phyloP scores from a whole-genome alignment of 2,329 filamentous ascomycete species.

The Aspergillus piperis region DNA sequence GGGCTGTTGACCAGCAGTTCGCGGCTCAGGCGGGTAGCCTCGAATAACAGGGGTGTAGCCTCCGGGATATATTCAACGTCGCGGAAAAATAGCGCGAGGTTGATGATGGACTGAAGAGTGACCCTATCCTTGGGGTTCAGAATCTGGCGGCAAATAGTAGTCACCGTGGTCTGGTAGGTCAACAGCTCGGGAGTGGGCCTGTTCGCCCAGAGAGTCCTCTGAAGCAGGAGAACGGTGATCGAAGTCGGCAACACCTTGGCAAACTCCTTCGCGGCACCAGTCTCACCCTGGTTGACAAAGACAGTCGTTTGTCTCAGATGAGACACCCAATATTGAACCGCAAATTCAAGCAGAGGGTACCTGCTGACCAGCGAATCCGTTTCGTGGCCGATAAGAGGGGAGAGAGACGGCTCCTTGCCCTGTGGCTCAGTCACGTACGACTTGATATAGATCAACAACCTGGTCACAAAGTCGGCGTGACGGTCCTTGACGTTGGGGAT shows the following conservation, averaged over 20 bases:
- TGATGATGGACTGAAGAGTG: conserved; percentile 49
- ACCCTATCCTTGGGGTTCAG: conserved; percentile 42
- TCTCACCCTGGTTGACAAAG: conserved; percentile 39
- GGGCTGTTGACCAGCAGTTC: conserved; percentile 44
- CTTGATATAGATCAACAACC: conserved; percentile 41
- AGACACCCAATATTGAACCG: conserved; percentile 49
- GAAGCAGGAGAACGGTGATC: conserved; percentile 48
- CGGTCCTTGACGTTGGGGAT: conserved; percentile 33
- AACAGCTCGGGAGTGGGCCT: conserved; percentile 34
- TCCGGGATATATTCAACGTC: conserved; percentile 30
- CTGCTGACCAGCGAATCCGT: conserved; percentile 32
- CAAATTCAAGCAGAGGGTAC: conserved; percentile 50
- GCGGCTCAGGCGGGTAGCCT: conserved; percentile 44
- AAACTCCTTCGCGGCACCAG: conserved; percentile 47
- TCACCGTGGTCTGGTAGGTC: conserved; percentile 30
- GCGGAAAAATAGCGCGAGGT: conserved; percentile 44
- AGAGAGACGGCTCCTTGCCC: conserved; percentile 31
- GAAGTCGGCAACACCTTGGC: conserved; percentile 50
- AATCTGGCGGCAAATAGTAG: conserved; percentile 33
- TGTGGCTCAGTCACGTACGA: conserved; percentile 29
- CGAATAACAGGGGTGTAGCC: conserved; percentile 46
- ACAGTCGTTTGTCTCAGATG: conserved; percentile 7
- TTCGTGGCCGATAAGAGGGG: conserved; percentile 29
- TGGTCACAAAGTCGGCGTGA: conserved; percentile 35
- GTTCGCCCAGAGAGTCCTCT: conserved; percentile 51